Evolutionary conservation across 768 basidiomycete species (phyloP).

Genomic region (Tricholoma saponaceum): DNA sequence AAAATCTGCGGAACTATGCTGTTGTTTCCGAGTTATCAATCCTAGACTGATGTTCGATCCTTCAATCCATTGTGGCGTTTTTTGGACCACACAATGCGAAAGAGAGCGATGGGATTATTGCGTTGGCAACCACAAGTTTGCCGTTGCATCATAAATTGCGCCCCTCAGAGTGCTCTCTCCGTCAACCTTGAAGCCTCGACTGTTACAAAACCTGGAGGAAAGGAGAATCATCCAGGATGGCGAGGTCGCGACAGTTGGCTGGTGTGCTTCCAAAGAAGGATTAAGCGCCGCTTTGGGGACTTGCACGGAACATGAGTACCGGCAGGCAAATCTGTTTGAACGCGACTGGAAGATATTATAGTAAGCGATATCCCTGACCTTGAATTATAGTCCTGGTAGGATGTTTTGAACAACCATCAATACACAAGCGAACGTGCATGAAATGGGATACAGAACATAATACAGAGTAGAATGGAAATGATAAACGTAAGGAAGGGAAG

Average conservation of each 20-base stretch:
- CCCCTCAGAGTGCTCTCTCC: not conserved
- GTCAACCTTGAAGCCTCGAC: constrained; percentile 2
- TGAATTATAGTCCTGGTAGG: too few species aligned
- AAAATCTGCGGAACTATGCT: too few species aligned
- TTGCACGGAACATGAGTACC: not conserved
- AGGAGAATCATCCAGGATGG: constrained; percentile 26
- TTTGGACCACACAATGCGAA: too few species aligned
- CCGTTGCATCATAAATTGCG: not conserved
- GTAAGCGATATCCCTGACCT: too few species aligned
- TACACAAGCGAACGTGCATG: too few species aligned
- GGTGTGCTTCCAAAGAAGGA: constrained; percentile 27
- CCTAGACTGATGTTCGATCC: too few species aligned
- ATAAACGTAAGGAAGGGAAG: too few species aligned
- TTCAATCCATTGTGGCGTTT: too few species aligned
- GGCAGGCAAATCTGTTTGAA: not conserved
- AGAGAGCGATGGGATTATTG: not conserved
- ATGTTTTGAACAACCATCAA: too few species aligned
- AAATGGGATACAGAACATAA: too few species aligned
- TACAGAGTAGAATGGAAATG: too few species aligned
- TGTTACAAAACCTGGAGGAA: constrained; percentile 27
- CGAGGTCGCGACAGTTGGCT: constrained; percentile 19
- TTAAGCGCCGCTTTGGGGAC: constrained; percentile 21
- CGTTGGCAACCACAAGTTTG: not conserved
- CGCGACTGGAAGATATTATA: not conserved
- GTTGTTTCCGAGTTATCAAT: too few species aligned